Base-by-base conservation (phyloP, 768 basidiomycete genomes). In the Hygrocybe punicea region DNA sequence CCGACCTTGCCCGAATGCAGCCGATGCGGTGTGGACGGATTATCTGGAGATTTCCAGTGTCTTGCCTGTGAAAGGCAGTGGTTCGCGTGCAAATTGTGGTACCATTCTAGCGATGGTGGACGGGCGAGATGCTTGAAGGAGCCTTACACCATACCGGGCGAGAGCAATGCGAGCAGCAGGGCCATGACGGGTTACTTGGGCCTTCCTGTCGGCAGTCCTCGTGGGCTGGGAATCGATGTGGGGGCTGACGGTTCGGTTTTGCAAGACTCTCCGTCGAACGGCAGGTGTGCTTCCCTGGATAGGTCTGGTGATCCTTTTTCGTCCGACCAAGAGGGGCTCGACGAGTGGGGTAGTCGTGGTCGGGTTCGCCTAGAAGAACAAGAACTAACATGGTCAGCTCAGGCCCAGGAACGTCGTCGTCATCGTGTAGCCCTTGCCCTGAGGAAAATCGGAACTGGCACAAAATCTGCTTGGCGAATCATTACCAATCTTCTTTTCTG, bases 51-150 rank as follows among this genome's bases (percentile, higher is more conserved):
- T 39, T 39, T 34, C 6, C 47, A 55, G 60, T n/a, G 63, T 63
- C 39, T 56, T 52, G 4, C 57, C 59, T 65, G 62, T 25, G 64
- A 58, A 39, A 52, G 58, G 16, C 60, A 60, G 48, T 63, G 64
- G 64, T 51, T 64, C 35, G 61, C 61, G 17, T 64, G 61, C 58
- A 62, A 64, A 51, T 51, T 58, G 57, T 62, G 61, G 61, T 62
- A 59, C 48, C 54, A 62, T 21, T 39, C 61, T 33, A 33, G 24
- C 23, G 39, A 56, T 25, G 40, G 46, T 29, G 48, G 53, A 9
- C 8, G 44, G 10, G 44, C 44, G 17, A 45, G 8, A 19, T 19
- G 21, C 29, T 50, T 59, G 40, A 58, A 44, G n/a, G 16, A 49
- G 23, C 55, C 59, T 21, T 45, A 52, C 19, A 9, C 57, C 39